These are phyloP conservation scores for Aspergillus sp. DNA, from an alignment of 2,329 filamentous ascomycete species.

Conservation along the genomic window DNA sequence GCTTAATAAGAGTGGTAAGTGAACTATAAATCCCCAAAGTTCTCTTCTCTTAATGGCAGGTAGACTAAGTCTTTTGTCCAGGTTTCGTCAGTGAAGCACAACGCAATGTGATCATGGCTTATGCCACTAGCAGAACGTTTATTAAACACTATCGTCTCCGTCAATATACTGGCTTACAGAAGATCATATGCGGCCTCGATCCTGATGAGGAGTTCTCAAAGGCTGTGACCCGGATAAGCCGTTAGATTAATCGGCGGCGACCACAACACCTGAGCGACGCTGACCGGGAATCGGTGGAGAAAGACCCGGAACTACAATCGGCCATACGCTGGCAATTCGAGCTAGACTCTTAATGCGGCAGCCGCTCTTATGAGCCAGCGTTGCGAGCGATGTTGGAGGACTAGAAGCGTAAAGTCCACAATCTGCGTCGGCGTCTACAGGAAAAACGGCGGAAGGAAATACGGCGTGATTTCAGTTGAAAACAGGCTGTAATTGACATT, in stretches of 20 bases:
- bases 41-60: background rate
- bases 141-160: slow-evolving; percentile 22
- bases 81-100: slow-evolving; percentile 23
- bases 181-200: slow-evolving; percentile 21
- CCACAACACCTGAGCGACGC: slow-evolving; percentile 18
- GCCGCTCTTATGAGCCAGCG: slow-evolving; percentile 4
- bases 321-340: slow-evolving; percentile 9
- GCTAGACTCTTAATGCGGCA: slow-evolving; percentile 7
- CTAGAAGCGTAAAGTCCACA: slow-evolving; percentile 13
- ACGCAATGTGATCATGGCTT: slow-evolving; percentile 22
- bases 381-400: slow-evolving; percentile 10
- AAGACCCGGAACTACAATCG: slow-evolving; percentile 17
- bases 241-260: slow-evolving; percentile 18
- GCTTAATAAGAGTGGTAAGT: slow-evolving; percentile 22
- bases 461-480: slow-evolving; percentile 10
- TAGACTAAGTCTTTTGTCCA: slow-evolving; percentile 1
- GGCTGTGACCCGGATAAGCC: slow-evolving; percentile 17
- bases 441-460: slow-evolving; percentile 12
- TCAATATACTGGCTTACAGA: slow-evolving; percentile 16
- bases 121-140: slow-evolving; percentile 23
- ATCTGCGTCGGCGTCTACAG: slow-evolving; percentile 9
- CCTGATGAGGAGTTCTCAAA: slow-evolving; percentile 14
- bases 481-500: slow-evolving; percentile 21
- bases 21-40: background rate
- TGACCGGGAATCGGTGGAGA: slow-evolving; percentile 14